Percentiles rank a stretch among this genome's conserved stretches.
Conservation (phyloP, 108 stramenopile species). For the Fistulifera pelliculosa region DNA sequence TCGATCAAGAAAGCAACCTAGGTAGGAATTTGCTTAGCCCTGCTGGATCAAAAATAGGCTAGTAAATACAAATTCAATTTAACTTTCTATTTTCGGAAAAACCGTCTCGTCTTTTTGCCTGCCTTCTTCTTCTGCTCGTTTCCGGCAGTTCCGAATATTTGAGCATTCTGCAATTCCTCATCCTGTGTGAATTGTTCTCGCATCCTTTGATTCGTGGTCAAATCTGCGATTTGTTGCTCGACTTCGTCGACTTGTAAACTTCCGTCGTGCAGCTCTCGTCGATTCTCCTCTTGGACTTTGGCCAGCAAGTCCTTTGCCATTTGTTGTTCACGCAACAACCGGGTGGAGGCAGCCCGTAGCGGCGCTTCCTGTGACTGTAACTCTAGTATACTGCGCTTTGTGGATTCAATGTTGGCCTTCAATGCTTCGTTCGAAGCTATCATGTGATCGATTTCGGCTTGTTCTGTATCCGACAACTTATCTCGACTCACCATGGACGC, state of each 20-base stretch:
- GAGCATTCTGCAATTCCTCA: constrained; percentile 58
- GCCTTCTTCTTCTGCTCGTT: constrained; percentile 18
- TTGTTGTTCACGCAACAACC: constrained; percentile 59
- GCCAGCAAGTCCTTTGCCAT: constrained; percentile 57
- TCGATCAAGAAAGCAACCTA: no score
- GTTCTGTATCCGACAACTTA: constrained; percentile 40
- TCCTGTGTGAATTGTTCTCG: constrained; percentile 51
- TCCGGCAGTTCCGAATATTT: constrained; percentile 63
- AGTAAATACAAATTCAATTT: no score
- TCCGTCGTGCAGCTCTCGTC: constrained; percentile 1
- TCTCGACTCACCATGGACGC: constrained; percentile 32
- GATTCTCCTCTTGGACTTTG: constrained; percentile 51
- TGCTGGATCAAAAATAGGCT: no score
- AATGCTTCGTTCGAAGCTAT: constrained; percentile 2
- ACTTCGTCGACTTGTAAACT: constrained; percentile 62
- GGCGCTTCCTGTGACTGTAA: constrained; percentile 63
- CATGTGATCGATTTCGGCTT: constrained; percentile 12
- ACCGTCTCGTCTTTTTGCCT: constrained; percentile 42
- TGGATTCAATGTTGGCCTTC: constrained; percentile 35
- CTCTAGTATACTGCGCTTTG: constrained; percentile 41
- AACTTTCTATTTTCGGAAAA: constrained; percentile 17
- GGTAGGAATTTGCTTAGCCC: no score
- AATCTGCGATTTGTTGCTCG: constrained; percentile 74
- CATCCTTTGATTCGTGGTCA: constrained; percentile 68
- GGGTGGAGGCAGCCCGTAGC: constrained; percentile 44